phyloP scores from a whole-genome alignment of 495 filamentous ascomycete genomes.

The Letharia lupina region DNA sequence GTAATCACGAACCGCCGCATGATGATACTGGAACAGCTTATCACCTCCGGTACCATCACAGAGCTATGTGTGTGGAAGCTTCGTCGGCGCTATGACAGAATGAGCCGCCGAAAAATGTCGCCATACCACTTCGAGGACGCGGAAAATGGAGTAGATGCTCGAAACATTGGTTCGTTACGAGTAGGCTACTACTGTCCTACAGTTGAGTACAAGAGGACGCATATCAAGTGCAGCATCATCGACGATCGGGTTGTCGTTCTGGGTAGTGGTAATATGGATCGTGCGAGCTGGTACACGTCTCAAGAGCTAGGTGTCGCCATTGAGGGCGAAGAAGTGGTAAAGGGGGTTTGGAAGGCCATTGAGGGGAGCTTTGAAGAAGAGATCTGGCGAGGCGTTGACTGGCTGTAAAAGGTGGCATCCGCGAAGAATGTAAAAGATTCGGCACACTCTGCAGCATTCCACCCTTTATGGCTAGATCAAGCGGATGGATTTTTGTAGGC shows the following conservation, averaged over 20 bases:
- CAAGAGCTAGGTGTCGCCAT: slow-evolving; percentile 69
- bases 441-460: background rate
- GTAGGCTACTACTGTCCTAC: slow-evolving; percentile 12
- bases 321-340: slow-evolving; percentile 40
- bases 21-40: slow-evolving; percentile 66
- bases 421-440: background rate
- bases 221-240: slow-evolving; percentile 59
- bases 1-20: slow-evolving; percentile 56
- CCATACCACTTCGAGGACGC: slow-evolving; percentile 12
- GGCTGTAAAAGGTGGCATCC: background rate
- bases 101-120: background rate
- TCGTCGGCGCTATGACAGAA: slow-evolving; percentile 33
- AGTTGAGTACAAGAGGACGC: slow-evolving; percentile 53
- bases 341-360: slow-evolving; percentile 28
- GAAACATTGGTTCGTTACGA: slow-evolving; percentile 32
- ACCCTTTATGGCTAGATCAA: too few species aligned
- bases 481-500: too few species aligned
- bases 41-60: slow-evolving; percentile 61
- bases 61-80: slow-evolving; percentile 48
- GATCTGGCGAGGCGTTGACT: background rate
- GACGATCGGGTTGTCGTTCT: slow-evolving; percentile 53
- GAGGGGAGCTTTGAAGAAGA: background rate
- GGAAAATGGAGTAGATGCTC: slow-evolving; percentile 27
- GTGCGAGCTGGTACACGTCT: slow-evolving; percentile 67
- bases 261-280: slow-evolving; percentile 69